Conservation (phyloP, 108 stramenopile species). For the Nitzschia putrida region DNA sequence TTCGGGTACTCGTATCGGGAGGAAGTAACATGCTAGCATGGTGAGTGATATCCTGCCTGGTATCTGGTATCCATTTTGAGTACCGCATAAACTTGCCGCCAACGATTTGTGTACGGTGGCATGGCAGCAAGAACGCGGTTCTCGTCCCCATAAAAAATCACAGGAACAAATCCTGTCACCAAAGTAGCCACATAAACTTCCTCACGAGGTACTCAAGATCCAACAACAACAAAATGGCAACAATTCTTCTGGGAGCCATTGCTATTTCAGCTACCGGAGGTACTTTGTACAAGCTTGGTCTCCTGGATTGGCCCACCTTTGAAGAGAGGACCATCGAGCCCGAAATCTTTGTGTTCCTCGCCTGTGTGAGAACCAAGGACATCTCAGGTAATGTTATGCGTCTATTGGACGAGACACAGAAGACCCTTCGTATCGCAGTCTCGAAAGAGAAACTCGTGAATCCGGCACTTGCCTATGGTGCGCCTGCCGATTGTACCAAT, state of each 20-base stretch:
- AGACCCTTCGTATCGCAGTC: not conserved
- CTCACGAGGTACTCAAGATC: too few relatives aligned
- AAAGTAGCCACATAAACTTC: too few relatives aligned
- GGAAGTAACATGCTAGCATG: too few relatives aligned
- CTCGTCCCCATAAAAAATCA: too few relatives aligned
- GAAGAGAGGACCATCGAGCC: constrained; percentile 2
- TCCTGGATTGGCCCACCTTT: constrained; percentile 10
- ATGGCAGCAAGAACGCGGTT: too few relatives aligned
- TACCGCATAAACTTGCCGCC: too few relatives aligned
- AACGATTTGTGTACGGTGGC: too few relatives aligned
- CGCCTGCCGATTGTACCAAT: constrained; percentile 10
- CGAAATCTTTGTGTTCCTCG: constrained; percentile 2
- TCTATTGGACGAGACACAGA: not conserved
- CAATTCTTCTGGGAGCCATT: not conserved
- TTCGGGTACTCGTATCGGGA: too few relatives aligned
- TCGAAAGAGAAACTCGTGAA: not conserved
- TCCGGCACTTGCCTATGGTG: constrained; percentile 8
- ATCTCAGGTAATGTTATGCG: constrained; percentile 9
- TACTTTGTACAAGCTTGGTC: constrained; percentile 4
- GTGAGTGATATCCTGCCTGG: too few relatives aligned
- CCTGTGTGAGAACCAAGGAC: constrained; percentile 5
- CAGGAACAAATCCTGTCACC: too few relatives aligned
- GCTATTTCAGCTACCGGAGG: not conserved
- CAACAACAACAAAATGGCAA: not conserved
- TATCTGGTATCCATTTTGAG: too few relatives aligned